Evolutionary conservation across 1,284 basidiomycete species (phyloP).

Genomic region (Apiotrichum brassicae): DNA sequence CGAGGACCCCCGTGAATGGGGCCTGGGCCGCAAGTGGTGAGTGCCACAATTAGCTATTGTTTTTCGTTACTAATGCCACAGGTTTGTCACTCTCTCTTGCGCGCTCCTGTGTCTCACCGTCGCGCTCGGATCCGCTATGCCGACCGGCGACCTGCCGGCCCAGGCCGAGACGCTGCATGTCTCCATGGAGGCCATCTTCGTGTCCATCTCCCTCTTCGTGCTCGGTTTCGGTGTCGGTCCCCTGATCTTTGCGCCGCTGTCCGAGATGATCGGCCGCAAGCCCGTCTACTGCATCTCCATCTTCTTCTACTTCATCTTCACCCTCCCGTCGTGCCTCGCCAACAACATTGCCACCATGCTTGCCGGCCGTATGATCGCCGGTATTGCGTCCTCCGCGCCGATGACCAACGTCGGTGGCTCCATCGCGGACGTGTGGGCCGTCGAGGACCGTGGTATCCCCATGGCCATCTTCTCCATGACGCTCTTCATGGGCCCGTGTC

Average conservation of each 20-base stretch:
- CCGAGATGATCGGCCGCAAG: constrained; percentile 42
- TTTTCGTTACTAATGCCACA: background rate
- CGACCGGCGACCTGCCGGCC: constrained; percentile 45
- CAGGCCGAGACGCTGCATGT: constrained; percentile 42
- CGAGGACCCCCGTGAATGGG: constrained; percentile 35
- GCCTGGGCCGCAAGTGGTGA: constrained; percentile 33
- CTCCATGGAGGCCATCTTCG: constrained; percentile 43
- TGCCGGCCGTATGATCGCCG: constrained; percentile 49
- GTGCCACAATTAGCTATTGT: background rate
- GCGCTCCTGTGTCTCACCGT: constrained; percentile 34
- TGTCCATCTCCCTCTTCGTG: constrained; percentile 49
- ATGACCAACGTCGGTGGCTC: constrained; percentile 50
- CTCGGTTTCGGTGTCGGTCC: constrained; percentile 49
- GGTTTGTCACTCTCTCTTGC: constrained; percentile 28
- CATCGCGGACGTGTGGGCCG: constrained; percentile 49
- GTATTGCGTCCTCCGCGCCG: constrained; percentile 47
- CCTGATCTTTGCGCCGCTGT: constrained; percentile 43
- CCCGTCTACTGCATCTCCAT: constrained; percentile 47
- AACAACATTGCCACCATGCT: constrained; percentile 49
- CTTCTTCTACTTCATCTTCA: constrained; percentile 48
- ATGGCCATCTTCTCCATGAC: constrained; percentile 47
- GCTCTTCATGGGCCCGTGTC: constrained; percentile 46
- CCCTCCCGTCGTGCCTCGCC: constrained; percentile 48
- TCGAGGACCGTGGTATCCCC: constrained; percentile 46
- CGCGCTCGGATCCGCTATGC: constrained; percentile 48